These are phyloP conservation scores for Penicillium griseofulvum DNA, from an alignment of 2,329 filamentous ascomycete genomes.

Conservation along the genomic window DNA sequence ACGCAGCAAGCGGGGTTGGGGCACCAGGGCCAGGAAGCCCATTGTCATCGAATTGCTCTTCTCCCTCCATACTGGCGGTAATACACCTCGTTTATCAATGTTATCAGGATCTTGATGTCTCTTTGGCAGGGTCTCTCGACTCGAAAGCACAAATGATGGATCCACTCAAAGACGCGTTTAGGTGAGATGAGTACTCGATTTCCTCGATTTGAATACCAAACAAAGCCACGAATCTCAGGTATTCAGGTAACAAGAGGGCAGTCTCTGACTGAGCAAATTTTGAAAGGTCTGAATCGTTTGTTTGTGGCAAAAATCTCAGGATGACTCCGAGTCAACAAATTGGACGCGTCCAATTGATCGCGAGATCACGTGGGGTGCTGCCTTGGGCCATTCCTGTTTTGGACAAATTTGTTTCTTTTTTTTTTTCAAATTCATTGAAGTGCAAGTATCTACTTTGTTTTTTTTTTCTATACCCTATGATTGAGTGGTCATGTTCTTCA, in stretches of 20 bases:
- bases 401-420: neutral
- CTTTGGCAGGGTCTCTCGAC: neutral
- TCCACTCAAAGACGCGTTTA: slow-evolving; percentile 3
- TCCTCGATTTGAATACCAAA: neutral
- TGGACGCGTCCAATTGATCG: slow-evolving; percentile 36
- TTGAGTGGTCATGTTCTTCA: neutral
- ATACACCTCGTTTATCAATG: slow-evolving; percentile 13
- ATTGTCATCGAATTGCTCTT: slow-evolving; percentile 72
- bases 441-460: neutral
- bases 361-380: slow-evolving; percentile 36
- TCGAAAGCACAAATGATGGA: neutral
- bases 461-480: neutral
- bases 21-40: slow-evolving; percentile 79
- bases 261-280: neutral
- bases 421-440: neutral
- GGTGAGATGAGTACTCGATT: neutral
- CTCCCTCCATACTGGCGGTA: slow-evolving; percentile 60
- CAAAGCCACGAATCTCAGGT: neutral
- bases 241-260: neutral
- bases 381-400: slow-evolving; percentile 8
- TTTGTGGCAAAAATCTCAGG: slow-evolving; percentile 23
- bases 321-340: slow-evolving; percentile 12
- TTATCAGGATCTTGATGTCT: neutral
- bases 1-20: slow-evolving; percentile 79
- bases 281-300: neutral